Evolutionary conservation across 192 early-diverging fungal species (phyloP), one percentile per base, ranked within the genome.

Genomic region (Umbelopsis sp.): DNA sequence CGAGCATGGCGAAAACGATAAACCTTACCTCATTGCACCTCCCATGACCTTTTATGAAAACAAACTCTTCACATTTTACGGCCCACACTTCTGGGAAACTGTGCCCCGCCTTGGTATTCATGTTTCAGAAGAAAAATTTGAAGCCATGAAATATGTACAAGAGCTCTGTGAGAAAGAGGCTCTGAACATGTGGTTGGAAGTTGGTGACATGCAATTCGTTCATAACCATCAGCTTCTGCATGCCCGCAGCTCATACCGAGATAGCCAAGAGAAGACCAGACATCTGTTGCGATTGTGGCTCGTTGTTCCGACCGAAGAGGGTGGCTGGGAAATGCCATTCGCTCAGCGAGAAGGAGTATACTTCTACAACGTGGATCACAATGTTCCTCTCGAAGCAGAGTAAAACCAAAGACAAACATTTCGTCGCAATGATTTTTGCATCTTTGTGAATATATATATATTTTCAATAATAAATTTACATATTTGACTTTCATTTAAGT

Each of bases 171-270:
- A 78, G 25, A 44, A 50, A 1, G 70, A 81, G 33, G 45, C 70
- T n/a, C 58, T 78, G 25, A 72, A 75, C 37, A 74, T 76, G 71
- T 66, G 71, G 25, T 47, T 81, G 11, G 22, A 74, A 18, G 41
- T 68, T 2, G 80, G 80, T n/a, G 80, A 81, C 35, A 78, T 81
- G 18, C 79, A 80, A 52, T 71, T 74, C 27, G 72, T 78, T 15
- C 80, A 81, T 45, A 81, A 81, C 48, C 73, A 81, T 65, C 71
- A 78, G 33, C 66, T 81, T 25, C 20, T 81, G 25, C 80, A 81
- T 49, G 80, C 80, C 21, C 67, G 80, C 12, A 73, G 66, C 9
- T 78, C 72, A 1, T 81, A 78, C 44, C 35, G 21, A 1, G 76
- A 78, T 61, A 23, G 50, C 7, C 72, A 49, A 18, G 69, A 44